phyloP scores from a whole-genome alignment of 2,329 filamentous ascomycete genomes.

The Endoconidiophora polonica region DNA sequence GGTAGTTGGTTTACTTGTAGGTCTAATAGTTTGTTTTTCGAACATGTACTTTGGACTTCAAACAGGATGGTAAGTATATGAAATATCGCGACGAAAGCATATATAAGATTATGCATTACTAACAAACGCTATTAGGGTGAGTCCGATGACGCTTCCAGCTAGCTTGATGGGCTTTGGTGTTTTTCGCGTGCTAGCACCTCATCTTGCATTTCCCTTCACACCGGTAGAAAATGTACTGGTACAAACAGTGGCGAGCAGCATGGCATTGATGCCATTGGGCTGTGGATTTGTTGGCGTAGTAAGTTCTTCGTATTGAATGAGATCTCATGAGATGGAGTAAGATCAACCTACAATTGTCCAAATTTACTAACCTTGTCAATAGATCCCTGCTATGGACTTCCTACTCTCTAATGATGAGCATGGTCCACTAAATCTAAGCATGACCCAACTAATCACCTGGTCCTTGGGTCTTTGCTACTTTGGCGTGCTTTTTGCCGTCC shows the following conservation, averaged over 20 bases:
- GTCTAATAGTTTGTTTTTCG: constrained; percentile 82
- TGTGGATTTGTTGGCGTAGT: constrained; percentile 87
- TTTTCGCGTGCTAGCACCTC: constrained; percentile 62
- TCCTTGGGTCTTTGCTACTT: constrained; percentile 88
- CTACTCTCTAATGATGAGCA: constrained; percentile 62
- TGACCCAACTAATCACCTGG: constrained; percentile 75
- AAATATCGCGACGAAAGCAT: background rate
- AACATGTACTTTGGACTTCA: constrained; percentile 99
- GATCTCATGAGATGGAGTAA: background rate
- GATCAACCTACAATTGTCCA: background rate
- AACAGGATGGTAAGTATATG: constrained; percentile 34
- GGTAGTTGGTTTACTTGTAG: constrained; percentile 63
- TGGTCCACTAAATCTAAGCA: constrained; percentile 54
- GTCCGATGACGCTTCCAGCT: constrained; percentile 92
- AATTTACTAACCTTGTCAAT: background rate
- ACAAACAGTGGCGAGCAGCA: constrained; percentile 86
- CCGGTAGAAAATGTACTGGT: constrained; percentile 94
- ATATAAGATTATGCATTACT: background rate
- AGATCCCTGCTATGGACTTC: constrained; percentile 80
- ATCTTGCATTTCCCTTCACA: constrained; percentile 67
- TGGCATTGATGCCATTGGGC: constrained; percentile 91
- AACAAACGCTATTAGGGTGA: constrained; percentile 21
- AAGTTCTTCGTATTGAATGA: constrained; percentile 17
- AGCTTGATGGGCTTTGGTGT: constrained; percentile 88
- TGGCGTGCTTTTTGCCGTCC: constrained; percentile 90